phyloP scores from a whole-genome alignment of 2,329 filamentous ascomycete genomes.

The Colletotrichum sp. region DNA sequence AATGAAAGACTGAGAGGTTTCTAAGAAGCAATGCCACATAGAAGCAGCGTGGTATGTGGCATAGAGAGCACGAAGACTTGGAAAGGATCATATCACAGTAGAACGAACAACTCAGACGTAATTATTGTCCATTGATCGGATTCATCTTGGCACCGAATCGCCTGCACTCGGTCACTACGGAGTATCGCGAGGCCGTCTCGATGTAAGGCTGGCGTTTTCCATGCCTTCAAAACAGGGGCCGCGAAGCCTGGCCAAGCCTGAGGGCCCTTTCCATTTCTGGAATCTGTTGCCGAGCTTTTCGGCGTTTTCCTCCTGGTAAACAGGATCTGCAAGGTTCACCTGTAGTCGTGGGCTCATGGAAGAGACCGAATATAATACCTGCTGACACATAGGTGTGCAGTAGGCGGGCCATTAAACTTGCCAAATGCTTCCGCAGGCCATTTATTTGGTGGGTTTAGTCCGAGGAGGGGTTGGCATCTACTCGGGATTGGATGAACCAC shows the following conservation, averaged over 20 bases:
- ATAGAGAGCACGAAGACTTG: neutral
- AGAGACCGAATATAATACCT: neutral
- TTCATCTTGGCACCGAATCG: neutral
- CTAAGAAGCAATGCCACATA: neutral
- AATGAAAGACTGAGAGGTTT: neutral
- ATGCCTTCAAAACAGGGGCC: neutral
- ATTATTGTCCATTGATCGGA: neutral
- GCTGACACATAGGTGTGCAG: neutral
- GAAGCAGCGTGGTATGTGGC: neutral
- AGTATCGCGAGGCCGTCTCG: neutral
- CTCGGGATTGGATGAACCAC: neutral
- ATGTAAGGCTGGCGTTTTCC: neutral
- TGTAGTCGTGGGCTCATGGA: neutral
- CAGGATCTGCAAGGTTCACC: neutral
- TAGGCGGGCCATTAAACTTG: neutral
- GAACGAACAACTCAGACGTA: neutral
- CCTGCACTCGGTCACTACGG: neutral
- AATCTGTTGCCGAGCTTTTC: neutral
- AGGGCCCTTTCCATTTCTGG: neutral
- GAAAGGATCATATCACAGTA: neutral
- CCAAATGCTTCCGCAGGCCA: neutral
- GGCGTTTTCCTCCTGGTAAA: neutral
- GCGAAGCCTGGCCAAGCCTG: neutral
- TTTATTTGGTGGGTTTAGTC: neutral
- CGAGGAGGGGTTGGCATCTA: neutral